These are phyloP conservation scores for Phialophora macrospora DNA, from an alignment of 2,329 filamentous ascomycete species.

Conservation along the genomic window DNA sequence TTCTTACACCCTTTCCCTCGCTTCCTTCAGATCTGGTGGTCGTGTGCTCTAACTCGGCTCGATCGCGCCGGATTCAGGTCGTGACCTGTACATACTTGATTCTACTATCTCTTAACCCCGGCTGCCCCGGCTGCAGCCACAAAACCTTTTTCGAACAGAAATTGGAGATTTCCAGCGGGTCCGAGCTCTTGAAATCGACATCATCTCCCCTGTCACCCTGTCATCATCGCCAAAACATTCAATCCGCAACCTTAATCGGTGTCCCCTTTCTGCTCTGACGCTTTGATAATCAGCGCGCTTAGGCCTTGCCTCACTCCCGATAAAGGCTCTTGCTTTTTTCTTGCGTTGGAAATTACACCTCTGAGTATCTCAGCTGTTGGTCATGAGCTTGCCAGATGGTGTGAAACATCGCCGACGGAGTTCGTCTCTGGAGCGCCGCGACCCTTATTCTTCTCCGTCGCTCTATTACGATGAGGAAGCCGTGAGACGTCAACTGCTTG, in stretches of 20 bases:
- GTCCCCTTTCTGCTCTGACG: conserved; percentile 1
- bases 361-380: conserved; percentile 11
- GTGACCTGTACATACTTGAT: not conserved
- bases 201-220: conserved; percentile 28
- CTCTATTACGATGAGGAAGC: conserved; percentile 64
- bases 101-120: conserved; percentile 11
- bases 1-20: not conserved
- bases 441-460: conserved; percentile 63
- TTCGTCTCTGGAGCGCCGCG: conserved; percentile 49
- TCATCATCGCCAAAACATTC: conserved; percentile 18
- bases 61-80: conserved; percentile 2
- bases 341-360: not conserved
- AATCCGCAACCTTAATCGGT: conserved; percentile 8
- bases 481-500: conserved; percentile 52
- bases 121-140: conserved; percentile 8
- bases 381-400: conserved; percentile 50
- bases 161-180: conserved; percentile 22
- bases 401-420: conserved; percentile 46
- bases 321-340: not conserved
- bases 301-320: not conserved
- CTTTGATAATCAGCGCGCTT: conserved; percentile 3
- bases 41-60: conserved; percentile 19
- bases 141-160: not conserved
- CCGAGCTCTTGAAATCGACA: conserved; percentile 20
- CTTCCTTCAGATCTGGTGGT: conserved; percentile 8